Evolutionary conservation across 2,329 filamentous ascomycete genomes (phyloP).

Genomic region (Fusarium sp.): DNA sequence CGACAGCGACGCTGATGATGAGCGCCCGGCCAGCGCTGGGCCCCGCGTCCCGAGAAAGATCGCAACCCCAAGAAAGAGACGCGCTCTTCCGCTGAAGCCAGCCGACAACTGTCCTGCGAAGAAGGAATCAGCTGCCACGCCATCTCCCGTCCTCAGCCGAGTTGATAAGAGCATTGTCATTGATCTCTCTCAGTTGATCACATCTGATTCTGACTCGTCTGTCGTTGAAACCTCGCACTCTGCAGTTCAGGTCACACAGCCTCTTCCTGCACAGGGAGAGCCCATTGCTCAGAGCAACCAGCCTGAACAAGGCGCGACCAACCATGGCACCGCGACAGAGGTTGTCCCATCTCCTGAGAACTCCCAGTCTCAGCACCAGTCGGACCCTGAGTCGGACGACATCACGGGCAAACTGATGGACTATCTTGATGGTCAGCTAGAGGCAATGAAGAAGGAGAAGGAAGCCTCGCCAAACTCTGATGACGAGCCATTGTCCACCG

Average conservation of each 20-base stretch:
- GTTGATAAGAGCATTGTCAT: constrained; percentile 1
- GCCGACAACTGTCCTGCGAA: background rate
- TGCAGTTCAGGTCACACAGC: background rate
- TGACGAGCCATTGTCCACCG: constrained; percentile 5
- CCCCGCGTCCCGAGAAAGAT: background rate
- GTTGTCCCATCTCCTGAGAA: background rate
- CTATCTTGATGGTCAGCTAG: background rate
- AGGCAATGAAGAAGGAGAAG: background rate
- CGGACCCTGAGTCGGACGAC: background rate
- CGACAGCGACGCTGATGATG: constrained; percentile 12
- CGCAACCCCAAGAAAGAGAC: background rate
- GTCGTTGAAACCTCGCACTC: constrained; percentile 1
- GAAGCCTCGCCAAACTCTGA: background rate
- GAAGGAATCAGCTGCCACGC: background rate
- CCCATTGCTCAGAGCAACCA: background rate
- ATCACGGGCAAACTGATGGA: background rate
- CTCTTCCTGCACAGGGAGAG: background rate
- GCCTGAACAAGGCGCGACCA: background rate
- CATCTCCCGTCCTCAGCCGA: background rate
- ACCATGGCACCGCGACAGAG: background rate
- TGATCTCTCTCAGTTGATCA: constrained; percentile 22
- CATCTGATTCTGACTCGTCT: constrained; percentile 27
- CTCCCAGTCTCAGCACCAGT: background rate
- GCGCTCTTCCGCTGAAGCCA: background rate
- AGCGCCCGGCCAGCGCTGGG: background rate